These are phyloP conservation scores for Candida odintsovae DNA, from an alignment of 805 yeast species.

Conservation along the genomic window DNA sequence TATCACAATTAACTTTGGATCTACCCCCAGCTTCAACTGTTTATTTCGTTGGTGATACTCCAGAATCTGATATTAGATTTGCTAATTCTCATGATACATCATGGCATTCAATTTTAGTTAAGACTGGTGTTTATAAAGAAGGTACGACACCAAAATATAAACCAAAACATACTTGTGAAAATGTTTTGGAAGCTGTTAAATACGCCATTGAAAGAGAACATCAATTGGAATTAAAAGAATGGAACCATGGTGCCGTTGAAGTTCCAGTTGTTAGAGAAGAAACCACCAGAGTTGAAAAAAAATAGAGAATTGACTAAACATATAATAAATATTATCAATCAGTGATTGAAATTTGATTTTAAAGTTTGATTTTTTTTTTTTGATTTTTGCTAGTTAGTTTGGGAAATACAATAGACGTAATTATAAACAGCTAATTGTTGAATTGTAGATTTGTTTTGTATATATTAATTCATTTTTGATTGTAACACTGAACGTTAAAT, in stretches of 20 bases:
- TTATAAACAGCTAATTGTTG: too few species aligned
- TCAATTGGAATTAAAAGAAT: conserved; percentile 60
- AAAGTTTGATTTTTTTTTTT: background rate
- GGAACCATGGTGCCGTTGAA: conserved; percentile 56
- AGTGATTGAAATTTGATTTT: background rate
- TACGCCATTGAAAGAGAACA: conserved; percentile 83
- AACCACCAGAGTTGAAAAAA: conserved; percentile 18
- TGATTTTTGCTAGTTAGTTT: background rate
- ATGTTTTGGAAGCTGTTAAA: conserved; percentile 77
- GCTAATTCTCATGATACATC: conserved; percentile 82
- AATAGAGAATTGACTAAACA: background rate
- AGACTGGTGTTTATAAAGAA: conserved; percentile 82
- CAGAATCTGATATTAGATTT: conserved; percentile 82
- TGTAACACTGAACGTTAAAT: too few species aligned
- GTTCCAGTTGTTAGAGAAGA: conserved; percentile 45
- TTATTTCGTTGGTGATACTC: conserved; percentile 86
- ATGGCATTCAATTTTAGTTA: conserved; percentile 80
- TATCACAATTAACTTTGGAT: conserved; percentile 41
- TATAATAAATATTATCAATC: too few species aligned
- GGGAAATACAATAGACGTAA: background rate
- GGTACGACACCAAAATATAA: conserved; percentile 74
- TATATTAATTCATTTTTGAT: too few species aligned
- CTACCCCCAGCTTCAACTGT: conserved; percentile 83
- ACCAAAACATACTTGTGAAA: conserved; percentile 68
- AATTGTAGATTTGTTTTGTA: too few species aligned